Evolutionary conservation across 768 basidiomycete species (phyloP).

Genomic region (Tylopilus plumbeoviolaceoides): DNA sequence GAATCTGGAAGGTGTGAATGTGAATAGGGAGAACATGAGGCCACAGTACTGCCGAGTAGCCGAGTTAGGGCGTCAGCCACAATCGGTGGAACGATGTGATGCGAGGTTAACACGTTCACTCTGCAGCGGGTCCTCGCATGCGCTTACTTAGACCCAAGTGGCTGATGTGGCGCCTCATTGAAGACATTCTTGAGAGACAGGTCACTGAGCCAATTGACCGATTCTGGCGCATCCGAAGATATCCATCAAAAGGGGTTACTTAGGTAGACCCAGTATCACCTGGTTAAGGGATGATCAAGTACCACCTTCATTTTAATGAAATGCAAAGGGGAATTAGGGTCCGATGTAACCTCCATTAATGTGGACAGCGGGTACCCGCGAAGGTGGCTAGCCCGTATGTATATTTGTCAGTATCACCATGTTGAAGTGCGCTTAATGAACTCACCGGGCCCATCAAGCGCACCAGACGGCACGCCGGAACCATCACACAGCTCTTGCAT

Average conservation of each 20-base stretch:
- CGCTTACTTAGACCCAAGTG: constrained; percentile 12
- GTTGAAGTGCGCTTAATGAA: constrained; percentile 5
- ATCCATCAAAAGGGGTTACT: constrained; percentile 5
- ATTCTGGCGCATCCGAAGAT: no score
- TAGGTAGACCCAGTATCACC: constrained; percentile 9
- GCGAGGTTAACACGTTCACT: constrained; percentile 11
- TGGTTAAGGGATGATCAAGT: constrained; percentile 10
- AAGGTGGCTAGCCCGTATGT: constrained; percentile 12
- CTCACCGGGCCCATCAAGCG: constrained; percentile 14
- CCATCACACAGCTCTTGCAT: constrained; percentile 13
- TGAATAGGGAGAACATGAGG: constrained; percentile 28
- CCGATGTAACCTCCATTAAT: constrained; percentile 17
- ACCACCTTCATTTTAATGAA: constrained; percentile 20
- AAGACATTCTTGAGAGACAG: constrained; percentile 12
- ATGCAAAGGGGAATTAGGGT: constrained; percentile 19
- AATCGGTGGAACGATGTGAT: constrained; percentile 11
- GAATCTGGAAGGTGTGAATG: constrained; percentile 21
- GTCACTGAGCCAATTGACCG: background rate
- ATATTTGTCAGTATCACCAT: constrained; percentile 21
- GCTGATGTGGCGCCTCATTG: constrained; percentile 3
- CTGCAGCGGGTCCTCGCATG: constrained; percentile 11
- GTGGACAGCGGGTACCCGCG: constrained; percentile 11
- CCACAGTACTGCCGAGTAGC: constrained; percentile 10
- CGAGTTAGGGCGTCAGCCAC: constrained; percentile 16
- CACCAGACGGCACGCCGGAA: constrained; percentile 14